Percentiles rank a stretch among this genome's conserved stretches.
Conservation (phyloP, 139 green algal genomes). For the Auxenochlorella protothecoides region DNA sequence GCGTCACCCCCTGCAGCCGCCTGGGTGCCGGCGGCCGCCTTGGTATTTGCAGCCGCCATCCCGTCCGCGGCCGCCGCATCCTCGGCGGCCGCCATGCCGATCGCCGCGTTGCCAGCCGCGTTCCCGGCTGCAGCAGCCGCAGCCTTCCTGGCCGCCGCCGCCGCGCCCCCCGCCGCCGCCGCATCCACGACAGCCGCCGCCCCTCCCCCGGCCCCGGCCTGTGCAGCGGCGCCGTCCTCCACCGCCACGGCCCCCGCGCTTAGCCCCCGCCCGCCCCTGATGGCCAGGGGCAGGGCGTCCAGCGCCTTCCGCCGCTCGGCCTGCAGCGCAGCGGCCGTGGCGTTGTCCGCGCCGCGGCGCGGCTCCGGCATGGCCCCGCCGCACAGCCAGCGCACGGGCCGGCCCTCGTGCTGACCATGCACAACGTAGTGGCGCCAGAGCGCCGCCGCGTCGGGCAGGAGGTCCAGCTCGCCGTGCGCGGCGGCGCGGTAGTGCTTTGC, state of each 20-base stretch:
- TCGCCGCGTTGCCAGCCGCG: too few relatives aligned
- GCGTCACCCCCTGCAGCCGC: too few relatives aligned
- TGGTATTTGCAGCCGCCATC: too few relatives aligned
- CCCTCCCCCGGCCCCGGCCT: not conserved
- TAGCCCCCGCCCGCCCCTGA: not conserved
- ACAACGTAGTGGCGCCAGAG: not conserved
- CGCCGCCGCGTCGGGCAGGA: not conserved
- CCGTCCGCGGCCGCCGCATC: too few relatives aligned
- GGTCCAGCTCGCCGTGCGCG: not conserved
- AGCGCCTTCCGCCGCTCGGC: not conserved
- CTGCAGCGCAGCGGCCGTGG: not conserved
- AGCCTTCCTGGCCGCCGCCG: too few relatives aligned
- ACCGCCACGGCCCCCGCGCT: too few relatives aligned
- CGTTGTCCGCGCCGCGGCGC: not conserved
- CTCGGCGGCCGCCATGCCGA: too few relatives aligned
- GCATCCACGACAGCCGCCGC: too few relatives aligned
- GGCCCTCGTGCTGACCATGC: not conserved
- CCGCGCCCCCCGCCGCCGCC: too few relatives aligned
- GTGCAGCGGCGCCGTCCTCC: not conserved
- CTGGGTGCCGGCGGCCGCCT: too few relatives aligned
- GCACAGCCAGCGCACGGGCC: not conserved
- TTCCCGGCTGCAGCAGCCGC: too few relatives aligned
- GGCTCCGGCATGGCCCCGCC: not conserved
- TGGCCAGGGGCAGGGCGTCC: not conserved
- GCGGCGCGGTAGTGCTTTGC: not conserved